Conservation (phyloP, 1,284 basidiomycete genomes). For the Peniophora sp. region DNA sequence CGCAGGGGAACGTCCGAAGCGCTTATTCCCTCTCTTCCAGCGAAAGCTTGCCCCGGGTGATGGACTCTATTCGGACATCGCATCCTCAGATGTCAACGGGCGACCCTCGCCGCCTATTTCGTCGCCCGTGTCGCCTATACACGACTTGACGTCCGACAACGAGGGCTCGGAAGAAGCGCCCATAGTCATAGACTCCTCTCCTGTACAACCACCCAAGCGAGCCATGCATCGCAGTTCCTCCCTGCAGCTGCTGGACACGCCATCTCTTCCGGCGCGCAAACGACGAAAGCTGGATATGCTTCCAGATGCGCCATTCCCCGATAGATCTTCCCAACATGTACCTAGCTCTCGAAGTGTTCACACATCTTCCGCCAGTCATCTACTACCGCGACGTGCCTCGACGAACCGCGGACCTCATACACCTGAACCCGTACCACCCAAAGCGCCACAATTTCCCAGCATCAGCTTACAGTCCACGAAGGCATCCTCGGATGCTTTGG, state of each 20-base stretch:
- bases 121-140: constrained; percentile 2
- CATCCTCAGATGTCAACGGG: neutral
- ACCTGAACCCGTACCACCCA: too few species aligned
- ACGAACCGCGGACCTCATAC: neutral
- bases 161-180: constrained; percentile 3
- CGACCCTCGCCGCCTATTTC: neutral
- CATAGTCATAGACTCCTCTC: constrained; percentile 8
- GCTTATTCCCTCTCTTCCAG: neutral
- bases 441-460: too few species aligned
- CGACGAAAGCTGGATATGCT: neutral
- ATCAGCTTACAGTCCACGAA: too few species aligned
- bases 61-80: neutral
- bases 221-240: neutral
- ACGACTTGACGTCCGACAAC: neutral
- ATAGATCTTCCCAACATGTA: constrained; percentile 50
- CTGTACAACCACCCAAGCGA: neutral
- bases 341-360: constrained; percentile 30
- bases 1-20: neutral
- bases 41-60: neutral
- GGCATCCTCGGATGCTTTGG: too few species aligned
- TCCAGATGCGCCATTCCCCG: constrained; percentile 39
- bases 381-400: neutral
- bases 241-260: neutral
- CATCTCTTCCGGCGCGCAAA: constrained; percentile 1
- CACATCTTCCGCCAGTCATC: constrained; percentile 4